Evolutionary conservation across 106 monocot species (phyloP).

Genomic region (Apostasia shenzhenica): DNA sequence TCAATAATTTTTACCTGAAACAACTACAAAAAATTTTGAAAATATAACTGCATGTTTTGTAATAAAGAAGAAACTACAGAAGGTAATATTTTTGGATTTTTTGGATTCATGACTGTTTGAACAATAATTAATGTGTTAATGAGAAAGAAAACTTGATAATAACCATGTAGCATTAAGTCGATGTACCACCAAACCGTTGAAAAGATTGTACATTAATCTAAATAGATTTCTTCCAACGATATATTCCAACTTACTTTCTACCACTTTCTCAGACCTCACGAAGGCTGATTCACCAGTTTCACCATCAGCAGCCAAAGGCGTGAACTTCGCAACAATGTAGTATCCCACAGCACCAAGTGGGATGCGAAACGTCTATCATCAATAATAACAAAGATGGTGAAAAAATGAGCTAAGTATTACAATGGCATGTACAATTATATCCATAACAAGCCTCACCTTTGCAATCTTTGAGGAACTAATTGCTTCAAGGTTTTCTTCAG

Average conservation of each 20-base stretch:
- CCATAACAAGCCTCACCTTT: constrained; percentile 48
- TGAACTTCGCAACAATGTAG: constrained; percentile 87
- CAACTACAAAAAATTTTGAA: too few species aligned
- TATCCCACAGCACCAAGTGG: constrained; percentile 82
- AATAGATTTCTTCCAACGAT: neutral
- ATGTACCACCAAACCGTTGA: neutral
- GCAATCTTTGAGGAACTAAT: constrained; percentile 78
- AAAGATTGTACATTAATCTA: neutral
- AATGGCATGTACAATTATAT: neutral
- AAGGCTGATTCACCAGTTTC: constrained; percentile 88
- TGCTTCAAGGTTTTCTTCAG: constrained; percentile 73
- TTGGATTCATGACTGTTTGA: too few species aligned
- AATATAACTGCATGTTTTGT: too few species aligned
- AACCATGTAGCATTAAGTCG: too few species aligned
- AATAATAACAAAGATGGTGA: neutral
- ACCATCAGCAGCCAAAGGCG: constrained; percentile 87
- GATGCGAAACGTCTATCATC: constrained; percentile 72
- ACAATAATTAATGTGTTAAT: too few species aligned
- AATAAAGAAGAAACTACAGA: too few species aligned
- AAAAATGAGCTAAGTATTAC: neutral
- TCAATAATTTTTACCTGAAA: too few species aligned
- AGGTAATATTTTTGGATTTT: too few species aligned
- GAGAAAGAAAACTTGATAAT: too few species aligned
- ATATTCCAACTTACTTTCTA: constrained; percentile 72
- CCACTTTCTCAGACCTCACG: constrained; percentile 56